A percentile compares a stretch with the other conserved stretches of the same genome.
Conservation (phyloP, 768 basidiomycete genomes). For the Daedaleopsis nitida region DNA sequence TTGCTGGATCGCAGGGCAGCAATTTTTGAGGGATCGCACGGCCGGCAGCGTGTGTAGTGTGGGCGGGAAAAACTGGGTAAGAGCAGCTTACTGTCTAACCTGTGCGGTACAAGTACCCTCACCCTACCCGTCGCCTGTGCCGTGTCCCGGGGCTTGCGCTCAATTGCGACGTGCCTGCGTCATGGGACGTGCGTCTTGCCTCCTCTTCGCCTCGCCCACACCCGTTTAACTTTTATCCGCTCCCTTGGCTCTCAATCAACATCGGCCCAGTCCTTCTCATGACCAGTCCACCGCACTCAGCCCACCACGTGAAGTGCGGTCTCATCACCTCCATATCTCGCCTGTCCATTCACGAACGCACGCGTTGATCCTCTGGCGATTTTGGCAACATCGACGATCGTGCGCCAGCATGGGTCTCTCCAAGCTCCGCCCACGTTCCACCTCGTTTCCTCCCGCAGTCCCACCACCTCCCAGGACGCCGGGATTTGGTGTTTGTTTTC, state of each 20-base stretch:
- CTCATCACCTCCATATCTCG: slow-evolving; percentile 4
- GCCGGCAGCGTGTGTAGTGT: slow-evolving; percentile 7
- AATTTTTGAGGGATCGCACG: not conserved
- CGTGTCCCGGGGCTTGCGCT: slow-evolving; percentile 21
- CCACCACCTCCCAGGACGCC: too few relatives aligned
- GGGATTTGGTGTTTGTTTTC: too few relatives aligned
- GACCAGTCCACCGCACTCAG: not conserved
- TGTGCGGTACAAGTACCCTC: slow-evolving; percentile 12
- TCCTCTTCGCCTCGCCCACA: not conserved
- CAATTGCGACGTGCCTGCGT: slow-evolving; percentile 22
- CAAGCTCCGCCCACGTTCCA: too few relatives aligned
- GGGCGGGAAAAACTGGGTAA: not conserved
- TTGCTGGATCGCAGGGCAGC: slow-evolving; percentile 1
- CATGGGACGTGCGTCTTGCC: slow-evolving; percentile 18
- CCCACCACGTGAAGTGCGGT: slow-evolving; percentile 6
- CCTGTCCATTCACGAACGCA: not conserved
- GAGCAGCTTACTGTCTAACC: not conserved
- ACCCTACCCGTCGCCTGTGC: not conserved
- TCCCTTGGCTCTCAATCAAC: slow-evolving; percentile 12
- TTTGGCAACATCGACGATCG: not conserved
- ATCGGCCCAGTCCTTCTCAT: slow-evolving; percentile 5
- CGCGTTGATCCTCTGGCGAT: slow-evolving; percentile 4
- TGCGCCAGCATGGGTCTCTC: not conserved
- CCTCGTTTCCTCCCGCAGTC: too few relatives aligned
- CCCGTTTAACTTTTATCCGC: slow-evolving; percentile 15